Evolutionary conservation across 1,284 basidiomycete genomes (phyloP).

Genomic region (Hypsizygus ulmarius): DNA sequence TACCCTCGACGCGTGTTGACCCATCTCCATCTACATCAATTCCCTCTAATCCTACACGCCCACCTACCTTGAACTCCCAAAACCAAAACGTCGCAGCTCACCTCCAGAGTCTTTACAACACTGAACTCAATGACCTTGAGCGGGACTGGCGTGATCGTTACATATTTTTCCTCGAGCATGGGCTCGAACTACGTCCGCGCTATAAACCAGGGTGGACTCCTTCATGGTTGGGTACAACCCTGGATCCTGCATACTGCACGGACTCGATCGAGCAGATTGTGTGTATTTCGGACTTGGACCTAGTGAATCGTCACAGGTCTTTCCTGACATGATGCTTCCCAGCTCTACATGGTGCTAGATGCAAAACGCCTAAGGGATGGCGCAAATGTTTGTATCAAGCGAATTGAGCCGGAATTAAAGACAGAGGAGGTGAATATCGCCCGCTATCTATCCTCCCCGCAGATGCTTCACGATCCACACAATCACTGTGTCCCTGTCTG

Average conservation of each 20-base stretch:
- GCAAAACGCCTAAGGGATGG: neutral
- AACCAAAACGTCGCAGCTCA: conserved; percentile 1
- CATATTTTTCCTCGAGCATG: neutral
- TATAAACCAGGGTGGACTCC: conserved; percentile 3
- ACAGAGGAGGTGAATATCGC: conserved; percentile 17
- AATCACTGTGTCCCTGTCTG: conserved; percentile 32
- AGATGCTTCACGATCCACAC: conserved; percentile 18
- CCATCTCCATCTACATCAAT: no score
- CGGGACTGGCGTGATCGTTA: conserved; percentile 1
- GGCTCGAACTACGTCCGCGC: neutral
- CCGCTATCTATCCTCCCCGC: conserved; percentile 10
- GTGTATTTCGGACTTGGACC: no score
- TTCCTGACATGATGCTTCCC: no score
- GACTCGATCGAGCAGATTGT: neutral
- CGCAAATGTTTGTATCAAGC: conserved; percentile 9
- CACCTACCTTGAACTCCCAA: neutral
- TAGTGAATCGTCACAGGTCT: no score
- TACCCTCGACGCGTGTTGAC: no score
- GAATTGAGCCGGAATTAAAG: conserved; percentile 3
- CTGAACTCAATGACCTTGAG: neutral
- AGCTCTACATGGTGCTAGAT: conserved; percentile 3
- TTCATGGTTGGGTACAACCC: neutral
- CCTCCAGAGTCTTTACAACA: conserved; percentile 1
- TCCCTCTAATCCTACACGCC: neutral
- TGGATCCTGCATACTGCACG: conserved; percentile 1